Conservation (phyloP, 2,329 filamentous ascomycete species). For the Fusarium verticillioides region DNA sequence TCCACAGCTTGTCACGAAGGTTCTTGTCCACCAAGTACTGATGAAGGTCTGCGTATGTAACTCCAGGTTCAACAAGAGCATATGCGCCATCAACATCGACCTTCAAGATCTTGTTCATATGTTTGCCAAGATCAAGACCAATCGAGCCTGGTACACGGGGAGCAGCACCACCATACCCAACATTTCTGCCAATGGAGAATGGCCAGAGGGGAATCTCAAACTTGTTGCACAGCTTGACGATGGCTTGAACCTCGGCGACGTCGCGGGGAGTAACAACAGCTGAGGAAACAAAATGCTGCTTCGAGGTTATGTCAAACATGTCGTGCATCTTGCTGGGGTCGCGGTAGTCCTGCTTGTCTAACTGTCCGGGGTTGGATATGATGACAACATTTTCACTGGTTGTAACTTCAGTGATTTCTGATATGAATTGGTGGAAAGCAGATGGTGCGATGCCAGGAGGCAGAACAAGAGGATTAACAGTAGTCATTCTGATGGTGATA, state of each 20-base stretch:
- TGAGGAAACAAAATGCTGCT: conserved; percentile 29
- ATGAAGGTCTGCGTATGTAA: conserved; percentile 28
- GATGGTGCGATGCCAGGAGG: conserved; percentile 7
- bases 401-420: background rate
- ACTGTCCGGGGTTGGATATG: conserved; percentile 2
- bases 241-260: conserved; percentile 27
- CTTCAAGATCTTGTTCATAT: conserved; percentile 32
- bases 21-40: conserved; percentile 26
- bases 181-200: conserved; percentile 33
- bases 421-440: conserved; percentile 26
- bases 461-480: conserved; percentile 4
- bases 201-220: conserved; percentile 36
- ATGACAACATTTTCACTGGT: conserved; percentile 21
- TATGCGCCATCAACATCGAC: conserved; percentile 30
- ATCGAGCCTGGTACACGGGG: conserved; percentile 27
- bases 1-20: conserved; percentile 27
- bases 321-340: conserved; percentile 35
- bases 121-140: conserved; percentile 20
- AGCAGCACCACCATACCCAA: conserved; percentile 31
- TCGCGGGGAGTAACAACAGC: conserved; percentile 27
- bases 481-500: background rate
- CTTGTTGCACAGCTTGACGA: conserved; percentile 24
- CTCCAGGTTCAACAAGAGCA: conserved; percentile 29
- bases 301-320: conserved; percentile 32
- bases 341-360: conserved; percentile 22